Conservation (phyloP, 306 rosid species). For the Elaeagnus macrophylla region DNA sequence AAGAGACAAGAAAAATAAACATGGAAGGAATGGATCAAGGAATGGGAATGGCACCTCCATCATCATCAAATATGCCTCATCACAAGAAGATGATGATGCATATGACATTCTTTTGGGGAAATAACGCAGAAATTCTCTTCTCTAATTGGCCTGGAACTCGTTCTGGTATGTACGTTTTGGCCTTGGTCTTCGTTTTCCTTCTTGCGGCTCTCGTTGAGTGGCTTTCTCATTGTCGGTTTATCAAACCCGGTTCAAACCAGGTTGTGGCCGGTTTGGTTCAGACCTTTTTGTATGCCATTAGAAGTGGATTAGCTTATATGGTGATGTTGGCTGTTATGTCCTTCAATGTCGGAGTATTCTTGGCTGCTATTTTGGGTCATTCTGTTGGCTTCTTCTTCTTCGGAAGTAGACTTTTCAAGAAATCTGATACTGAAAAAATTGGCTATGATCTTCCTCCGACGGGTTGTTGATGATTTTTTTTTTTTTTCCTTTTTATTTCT, state of each 20-base stretch:
- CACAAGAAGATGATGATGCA: constrained; percentile 55
- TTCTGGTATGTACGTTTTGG: constrained; percentile 47
- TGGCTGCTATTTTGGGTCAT: constrained; percentile 64
- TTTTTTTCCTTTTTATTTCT: too few species aligned
- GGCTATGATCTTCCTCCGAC: constrained; percentile 45
- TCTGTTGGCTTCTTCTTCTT: constrained; percentile 52
- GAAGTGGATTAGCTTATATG: constrained; percentile 53
- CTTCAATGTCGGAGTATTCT: constrained; percentile 63
- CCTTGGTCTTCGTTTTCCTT: constrained; percentile 42
- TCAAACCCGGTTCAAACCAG: constrained; percentile 29
- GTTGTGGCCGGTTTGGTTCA: constrained; percentile 35
- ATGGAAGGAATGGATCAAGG: constrained; percentile 11
- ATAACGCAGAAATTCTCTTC: constrained; percentile 46
- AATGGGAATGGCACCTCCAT: constrained; percentile 7
- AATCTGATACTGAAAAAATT: constrained; percentile 3
- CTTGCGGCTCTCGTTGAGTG: constrained; percentile 43
- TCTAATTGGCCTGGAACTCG: constrained; percentile 51
- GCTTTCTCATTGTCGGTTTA: constrained; percentile 37
- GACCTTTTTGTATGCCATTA: constrained; percentile 39
- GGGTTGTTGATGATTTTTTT: constrained; percentile 28
- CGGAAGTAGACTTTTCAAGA: constrained; percentile 37
- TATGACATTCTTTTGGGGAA: constrained; percentile 92
- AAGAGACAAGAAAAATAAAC: not conserved
- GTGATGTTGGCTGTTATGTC: constrained; percentile 90
- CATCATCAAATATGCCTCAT: constrained; percentile 7